phyloP scores from a whole-genome alignment of 371 early-diverging fungal genomes.

The Blakeslea trispora region DNA sequence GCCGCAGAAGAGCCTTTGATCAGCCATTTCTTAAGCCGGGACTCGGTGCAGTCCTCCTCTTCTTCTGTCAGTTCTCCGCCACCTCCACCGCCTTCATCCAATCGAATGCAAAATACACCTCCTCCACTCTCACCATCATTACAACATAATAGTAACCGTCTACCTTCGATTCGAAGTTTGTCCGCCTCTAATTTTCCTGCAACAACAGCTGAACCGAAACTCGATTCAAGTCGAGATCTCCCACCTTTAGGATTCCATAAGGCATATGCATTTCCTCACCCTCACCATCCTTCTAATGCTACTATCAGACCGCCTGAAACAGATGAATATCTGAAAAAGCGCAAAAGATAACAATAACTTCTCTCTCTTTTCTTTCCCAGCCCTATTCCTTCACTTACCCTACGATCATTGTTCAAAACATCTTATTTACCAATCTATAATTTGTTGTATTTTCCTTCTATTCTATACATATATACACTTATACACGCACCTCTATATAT shows the following conservation, averaged over 20 bases:
- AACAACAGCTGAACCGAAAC: conserved; percentile 13
- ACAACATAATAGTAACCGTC: conserved; percentile 29
- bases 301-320: conserved; percentile 16
- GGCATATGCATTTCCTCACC: conserved; percentile 12
- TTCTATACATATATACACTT: too few relatives aligned
- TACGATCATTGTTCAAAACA: conserved; percentile 6
- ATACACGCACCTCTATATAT: too few relatives aligned
- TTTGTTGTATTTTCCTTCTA: too few relatives aligned
- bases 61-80: conserved; percentile 18
- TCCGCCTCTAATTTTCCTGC: conserved; percentile 20
- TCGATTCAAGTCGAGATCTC: conserved; percentile 22
- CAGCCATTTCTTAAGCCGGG: conserved; percentile 27
- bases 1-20: conserved; percentile 21
- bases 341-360: conserved; percentile 19
- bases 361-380: too few relatives aligned
- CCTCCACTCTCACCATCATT: conserved; percentile 19
- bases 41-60: conserved; percentile 20
- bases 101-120: background rate
- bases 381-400: background rate
- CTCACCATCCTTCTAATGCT: conserved; percentile 8
- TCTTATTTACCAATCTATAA: too few relatives aligned
- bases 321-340: conserved; percentile 33
- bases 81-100: conserved; percentile 10
- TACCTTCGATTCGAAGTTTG: conserved; percentile 44
- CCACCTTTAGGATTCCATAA: conserved; percentile 22